phyloP scores from a whole-genome alignment of 1,284 basidiomycete genomes.

The Ustilago crameri region DNA sequence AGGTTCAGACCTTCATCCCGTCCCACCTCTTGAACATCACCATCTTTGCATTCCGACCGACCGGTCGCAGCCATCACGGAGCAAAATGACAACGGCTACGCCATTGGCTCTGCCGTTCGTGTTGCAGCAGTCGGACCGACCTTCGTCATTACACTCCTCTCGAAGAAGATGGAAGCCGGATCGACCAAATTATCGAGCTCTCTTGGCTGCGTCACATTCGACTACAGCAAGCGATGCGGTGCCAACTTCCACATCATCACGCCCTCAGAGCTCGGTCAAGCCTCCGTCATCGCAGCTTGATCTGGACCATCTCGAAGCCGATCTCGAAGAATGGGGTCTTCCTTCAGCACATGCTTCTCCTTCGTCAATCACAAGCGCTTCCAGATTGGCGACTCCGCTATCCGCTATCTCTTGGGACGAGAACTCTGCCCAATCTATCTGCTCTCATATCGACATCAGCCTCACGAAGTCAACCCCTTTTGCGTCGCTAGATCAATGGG shows the following conservation, averaged over 20 bases:
- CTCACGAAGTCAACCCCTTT: background rate
- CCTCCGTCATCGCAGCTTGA: background rate
- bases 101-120: conserved; percentile 32
- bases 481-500: conserved; percentile 34
- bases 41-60: background rate
- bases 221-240: background rate
- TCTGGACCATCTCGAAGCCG: conserved; percentile 26
- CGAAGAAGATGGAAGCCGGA: conserved; percentile 28
- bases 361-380: background rate
- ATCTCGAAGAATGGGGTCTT: conserved; percentile 36
- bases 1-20: background rate
- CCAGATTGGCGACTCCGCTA: conserved; percentile 17
- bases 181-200: conserved; percentile 35
- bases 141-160: conserved; percentile 2
- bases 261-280: background rate
- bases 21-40: background rate
- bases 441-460: conserved; percentile 3
- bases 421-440: conserved; percentile 28
- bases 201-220: conserved; percentile 12
- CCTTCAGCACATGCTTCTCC: conserved; percentile 7
- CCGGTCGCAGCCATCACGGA: background rate
- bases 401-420: conserved; percentile 45
- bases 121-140: conserved; percentile 11
- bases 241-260: conserved; percentile 2
- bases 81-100: conserved; percentile 31